phyloP scores from a whole-genome alignment of 495 filamentous ascomycete species.

The Aspergillus sclerotiicarbonarius region DNA sequence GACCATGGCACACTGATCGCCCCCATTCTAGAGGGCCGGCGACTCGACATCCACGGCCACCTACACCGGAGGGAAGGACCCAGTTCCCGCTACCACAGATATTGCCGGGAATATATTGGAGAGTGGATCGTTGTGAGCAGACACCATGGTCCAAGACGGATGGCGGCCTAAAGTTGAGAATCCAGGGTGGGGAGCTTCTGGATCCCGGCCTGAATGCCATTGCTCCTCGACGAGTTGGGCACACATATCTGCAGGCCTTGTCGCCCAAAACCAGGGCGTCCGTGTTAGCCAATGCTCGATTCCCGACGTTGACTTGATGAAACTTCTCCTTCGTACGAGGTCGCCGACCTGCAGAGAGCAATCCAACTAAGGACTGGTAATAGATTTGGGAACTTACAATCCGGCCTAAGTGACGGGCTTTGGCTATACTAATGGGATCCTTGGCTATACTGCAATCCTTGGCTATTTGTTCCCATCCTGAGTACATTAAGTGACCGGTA shows the following conservation, averaged over 20 bases:
- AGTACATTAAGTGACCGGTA: not conserved
- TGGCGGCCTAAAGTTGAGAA: conserved; percentile 20
- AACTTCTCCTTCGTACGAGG: not conserved
- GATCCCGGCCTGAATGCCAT: conserved; percentile 12
- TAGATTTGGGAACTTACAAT: not conserved
- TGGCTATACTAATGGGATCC: conserved; percentile 1
- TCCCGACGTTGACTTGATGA: not conserved
- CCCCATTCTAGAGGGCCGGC: not conserved
- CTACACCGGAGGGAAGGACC: not conserved
- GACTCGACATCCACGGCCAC: not conserved
- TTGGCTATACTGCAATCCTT: not conserved
- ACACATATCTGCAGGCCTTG: conserved; percentile 32
- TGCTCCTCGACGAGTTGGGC: conserved; percentile 24
- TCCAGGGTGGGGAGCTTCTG: conserved; percentile 19
- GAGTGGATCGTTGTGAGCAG: conserved; percentile 7
- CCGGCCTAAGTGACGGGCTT: not conserved
- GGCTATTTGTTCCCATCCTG: not conserved
- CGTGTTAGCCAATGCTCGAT: conserved; percentile 19
- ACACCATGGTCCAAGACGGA: conserved; percentile 8
- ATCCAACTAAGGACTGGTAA: conserved; percentile 7
- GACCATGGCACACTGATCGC: not conserved
- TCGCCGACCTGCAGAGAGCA: conserved; percentile 1
- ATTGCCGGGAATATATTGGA: conserved; percentile 5
- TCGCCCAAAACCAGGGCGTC: conserved; percentile 26
- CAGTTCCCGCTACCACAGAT: not conserved